Base-by-base conservation (phyloP, 1,284 basidiomycete species). In the Ceratobasidium sp. region DNA sequence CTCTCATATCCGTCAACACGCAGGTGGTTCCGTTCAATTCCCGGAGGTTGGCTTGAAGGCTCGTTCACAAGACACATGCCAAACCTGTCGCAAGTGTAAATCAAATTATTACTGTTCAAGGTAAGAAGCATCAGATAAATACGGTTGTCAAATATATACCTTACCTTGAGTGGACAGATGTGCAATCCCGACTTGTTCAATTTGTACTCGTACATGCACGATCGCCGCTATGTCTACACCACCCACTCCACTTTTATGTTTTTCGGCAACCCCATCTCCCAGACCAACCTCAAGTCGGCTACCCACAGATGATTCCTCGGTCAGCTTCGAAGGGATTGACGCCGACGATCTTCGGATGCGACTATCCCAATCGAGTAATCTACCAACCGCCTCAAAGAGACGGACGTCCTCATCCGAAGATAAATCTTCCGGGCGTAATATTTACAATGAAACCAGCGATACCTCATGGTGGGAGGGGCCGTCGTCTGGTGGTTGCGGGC, bases 11-110 rank as follows among this genome's bases (percentile, higher is more conserved):
- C 19, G 42, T 46, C 42, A 21, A 16, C 19, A 16, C 6, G 19
- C 42, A 4, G 16, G 42, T 46, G 19, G 47, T 42, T 25, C 27
- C 47, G 46, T 52, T 25, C 49, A 29, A 42, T 50, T 27, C 30
- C 21, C 16, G 23, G 47, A n/a, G 6, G 27, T 36, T 54, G 25
- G 36, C 41, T 9, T 16, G 16, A 19, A 39, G 25, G 29, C 14
- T 29, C 33, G 50, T 30, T 29, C 27, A 27, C 49, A 54, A 16
- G 60, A 41, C n/a, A 14, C 42, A 30, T 64, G 60, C 50, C 60
- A 53, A 44, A 64, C 60, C n/a, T 64, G 60, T 64, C 60, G 36
- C 19, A 62, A 52, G 58, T 64, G 49, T 39, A 39, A 53, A 64
- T 64, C 60, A 41, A 54, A 44, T 53, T 25, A 53, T 8, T 46